Conservation (phyloP, 2,329 filamentous ascomycete genomes). For the Colletotrichum melonis region DNA sequence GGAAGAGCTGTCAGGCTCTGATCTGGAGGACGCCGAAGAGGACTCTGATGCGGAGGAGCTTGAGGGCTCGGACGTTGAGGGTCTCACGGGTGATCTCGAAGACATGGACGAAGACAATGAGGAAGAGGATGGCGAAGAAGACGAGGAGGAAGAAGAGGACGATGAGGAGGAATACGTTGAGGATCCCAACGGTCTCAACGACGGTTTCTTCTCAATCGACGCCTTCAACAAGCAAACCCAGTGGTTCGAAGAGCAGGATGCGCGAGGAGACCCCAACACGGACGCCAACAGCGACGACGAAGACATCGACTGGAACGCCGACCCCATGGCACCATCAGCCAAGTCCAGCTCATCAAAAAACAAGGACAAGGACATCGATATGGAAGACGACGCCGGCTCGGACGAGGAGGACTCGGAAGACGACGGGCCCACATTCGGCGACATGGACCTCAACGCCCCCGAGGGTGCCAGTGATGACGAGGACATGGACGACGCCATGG, state of each 20-base stretch:
- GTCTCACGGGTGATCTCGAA: slow-evolving; percentile 35
- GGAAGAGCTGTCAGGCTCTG: slow-evolving; percentile 36
- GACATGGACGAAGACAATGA: slow-evolving; percentile 39
- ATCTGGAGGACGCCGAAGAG: slow-evolving; percentile 48
- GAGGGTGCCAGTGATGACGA: slow-evolving; percentile 78
- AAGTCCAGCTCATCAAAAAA: slow-evolving; percentile 42
- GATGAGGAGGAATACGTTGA: slow-evolving; percentile 68
- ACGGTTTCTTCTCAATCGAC: slow-evolving; percentile 98
- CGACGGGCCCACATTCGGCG: slow-evolving; percentile 84
- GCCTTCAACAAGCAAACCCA: slow-evolving; percentile 96
- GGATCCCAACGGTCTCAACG: slow-evolving; percentile 89
- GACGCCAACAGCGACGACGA: slow-evolving; percentile 84
- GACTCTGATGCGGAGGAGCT: slow-evolving; percentile 34
- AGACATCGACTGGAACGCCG: slow-evolving; percentile 81
- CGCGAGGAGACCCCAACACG: slow-evolving; percentile 78
- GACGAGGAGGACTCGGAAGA: slow-evolving; percentile 70
- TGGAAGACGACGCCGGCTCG: slow-evolving; percentile 44
- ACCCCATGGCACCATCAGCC: slow-evolving; percentile 69
- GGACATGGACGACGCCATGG: slow-evolving; percentile 64
- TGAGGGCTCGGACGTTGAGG: slow-evolving; percentile 41
- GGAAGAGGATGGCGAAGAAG: slow-evolving; percentile 50
- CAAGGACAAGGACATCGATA: slow-evolving; percentile 38
- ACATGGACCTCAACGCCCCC: slow-evolving; percentile 79
- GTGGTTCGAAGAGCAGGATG: slow-evolving; percentile 88
- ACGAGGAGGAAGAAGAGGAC: slow-evolving; percentile 59